Evolutionary conservation across 805 yeast species (phyloP), one percentile per base, ranked within the genome.

Genomic region (Ogataea angusta): DNA sequence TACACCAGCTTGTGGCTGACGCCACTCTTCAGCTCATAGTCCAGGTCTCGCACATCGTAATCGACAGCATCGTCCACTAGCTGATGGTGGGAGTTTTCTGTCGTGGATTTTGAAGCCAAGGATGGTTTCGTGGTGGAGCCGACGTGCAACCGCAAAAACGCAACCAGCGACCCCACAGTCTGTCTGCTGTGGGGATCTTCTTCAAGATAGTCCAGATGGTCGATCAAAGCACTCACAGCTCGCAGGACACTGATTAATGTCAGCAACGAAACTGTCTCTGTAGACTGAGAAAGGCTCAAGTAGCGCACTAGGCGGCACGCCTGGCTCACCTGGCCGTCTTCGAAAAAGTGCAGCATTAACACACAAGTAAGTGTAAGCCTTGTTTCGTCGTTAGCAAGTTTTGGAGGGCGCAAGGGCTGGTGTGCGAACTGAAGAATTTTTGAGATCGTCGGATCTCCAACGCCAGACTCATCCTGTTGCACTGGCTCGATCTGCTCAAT

Each of bases 311-410:
- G 48, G 9, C 43, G 42, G 25, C 51, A 49, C 6, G 54, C 60
- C 16, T 55, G 49, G 2, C 34, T 28, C 6, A 27, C 13, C 22
- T 60, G 52, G 22, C 48, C 50, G 16, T 34, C 35, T 2, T 55
- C 45, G 37, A 56, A 53, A 35, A 59, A 60, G 39, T 60, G 56
- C 16, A 59, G 23, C 15, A 62, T 57, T 32, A 60, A 39, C 1
- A 59, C 49, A 40, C 66, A 60, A 1, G 62, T 51, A 30, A 63
- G 43, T 4, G 59, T 50, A 8, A 63, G 36, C 40, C 64, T 49
- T 30, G 57, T 59, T 29, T 60, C 66, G 31, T 59, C 56, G 12
- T 56, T 43, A 6, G 61, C 45, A 13, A 59, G 43, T 22, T 39
- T 42, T 6, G 38, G 17, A 12, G 42, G 48, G 8, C 47, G 45